A percentile compares a stretch with the other conserved stretches of the same genome.
Conservation (phyloP, 2,329 filamentous ascomycete genomes). For the Didymella sp. region DNA sequence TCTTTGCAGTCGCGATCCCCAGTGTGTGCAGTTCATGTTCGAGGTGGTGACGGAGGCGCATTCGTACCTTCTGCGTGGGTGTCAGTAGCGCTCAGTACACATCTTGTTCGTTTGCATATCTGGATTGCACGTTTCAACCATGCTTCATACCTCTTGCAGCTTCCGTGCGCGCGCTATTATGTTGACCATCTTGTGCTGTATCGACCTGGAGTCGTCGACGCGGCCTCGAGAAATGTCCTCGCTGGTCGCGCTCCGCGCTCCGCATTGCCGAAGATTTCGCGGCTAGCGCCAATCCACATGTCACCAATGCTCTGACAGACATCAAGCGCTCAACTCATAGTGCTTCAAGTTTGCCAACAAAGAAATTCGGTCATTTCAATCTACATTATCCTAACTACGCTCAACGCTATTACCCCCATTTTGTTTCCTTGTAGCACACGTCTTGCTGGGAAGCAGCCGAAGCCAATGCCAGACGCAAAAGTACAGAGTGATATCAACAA, state of each 20-base stretch:
- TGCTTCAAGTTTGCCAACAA: not conserved
- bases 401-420: not conserved
- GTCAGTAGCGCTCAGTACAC: constrained; percentile 29
- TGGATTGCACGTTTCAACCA: not conserved
- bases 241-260: constrained; percentile 9
- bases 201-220: not conserved
- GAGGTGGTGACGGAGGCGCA: constrained; percentile 7
- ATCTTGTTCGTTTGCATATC: not conserved
- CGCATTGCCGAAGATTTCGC: constrained; percentile 13
- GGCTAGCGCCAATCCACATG: constrained; percentile 1
- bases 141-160: constrained; percentile 69
- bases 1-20: no score
- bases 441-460: not conserved
- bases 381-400: constrained; percentile 4
- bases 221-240: constrained; percentile 15
- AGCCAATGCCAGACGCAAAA: not conserved
- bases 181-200: constrained; percentile 56
- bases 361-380: not conserved
- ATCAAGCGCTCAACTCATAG: not conserved
- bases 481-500: constrained; percentile 8
- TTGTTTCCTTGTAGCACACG: not conserved
- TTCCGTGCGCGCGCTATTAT: constrained; percentile 75
- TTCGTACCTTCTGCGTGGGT: constrained; percentile 42
- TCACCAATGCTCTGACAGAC: not conserved
- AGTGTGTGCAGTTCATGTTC: not conserved